Base-by-base conservation (phyloP, 371 early-diverging fungal species). In the Mucor sp. region DNA sequence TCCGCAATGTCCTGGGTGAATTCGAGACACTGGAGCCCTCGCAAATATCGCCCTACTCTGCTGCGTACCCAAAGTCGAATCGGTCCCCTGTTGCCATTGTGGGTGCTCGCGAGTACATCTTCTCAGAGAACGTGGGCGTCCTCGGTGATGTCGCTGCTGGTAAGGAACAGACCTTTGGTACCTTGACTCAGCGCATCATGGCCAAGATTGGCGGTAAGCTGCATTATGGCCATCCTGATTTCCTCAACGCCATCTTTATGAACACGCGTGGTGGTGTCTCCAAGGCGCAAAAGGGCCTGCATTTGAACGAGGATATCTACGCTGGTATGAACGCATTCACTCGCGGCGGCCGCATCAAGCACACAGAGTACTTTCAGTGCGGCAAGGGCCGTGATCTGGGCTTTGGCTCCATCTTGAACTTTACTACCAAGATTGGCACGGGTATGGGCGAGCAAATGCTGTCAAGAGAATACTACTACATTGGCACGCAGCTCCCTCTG, bases 381-480 rank as follows among this genome's bases (percentile, higher is more conserved):
- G 95, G 96, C 58, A 96, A 95, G 78, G 96, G 96, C 4, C 91
- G 94, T 69, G 96, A 96, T 83, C 84, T 96, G 53, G 95, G 96
- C 4, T 94, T 95, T 82, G 89, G 93, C 57, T 94, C 95, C 6
- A 92, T 94, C 58, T 88, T 95, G 70, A 91, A 92, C 77, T 96
- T 95, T 74, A 91, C 90, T 48, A 92, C 95, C 58, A 95, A 96
- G 80, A 94, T 95, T 62, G 94, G 95, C 56, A 91, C 93, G 0
- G 96, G 96, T 63, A 95, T 95, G 94, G 95, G 93, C 33, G 95
- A 96, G 77, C 95, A 96, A 75, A 91, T 94, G 88, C 75, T 95
- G 43, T 94, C 95, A 6, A 86, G 96, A 63, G 96, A 95, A 71
- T 91, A 95, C 75, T 95, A 95, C 76, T 93, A 93, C 74, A 85